Evolutionary conservation across 768 basidiomycete species (phyloP), one percentile per base, ranked within the genome.

Genomic region (Epithele typhae): DNA sequence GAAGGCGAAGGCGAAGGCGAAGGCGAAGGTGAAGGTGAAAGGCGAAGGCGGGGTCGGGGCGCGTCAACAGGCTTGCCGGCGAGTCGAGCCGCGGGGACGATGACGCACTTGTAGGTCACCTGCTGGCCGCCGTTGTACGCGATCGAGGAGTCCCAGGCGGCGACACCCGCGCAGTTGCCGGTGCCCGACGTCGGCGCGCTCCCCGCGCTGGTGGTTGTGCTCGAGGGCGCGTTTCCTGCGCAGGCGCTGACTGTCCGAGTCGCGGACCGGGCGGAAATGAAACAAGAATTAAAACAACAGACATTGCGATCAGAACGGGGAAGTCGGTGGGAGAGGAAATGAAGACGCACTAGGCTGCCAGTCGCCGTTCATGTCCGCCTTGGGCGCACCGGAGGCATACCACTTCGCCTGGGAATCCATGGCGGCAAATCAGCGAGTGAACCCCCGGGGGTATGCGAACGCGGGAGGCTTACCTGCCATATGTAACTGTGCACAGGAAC

Each of bases 281-380:
- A 14, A 30, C 14, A 30, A 30, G 27, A 30, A n/a, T n/a, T n/a
- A n/a, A n/a, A n/a, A n/a, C n/a, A n/a, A n/a, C n/a, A n/a, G n/a
- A n/a, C n/a, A n/a, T n/a, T n/a, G n/a, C n/a, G n/a, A n/a, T n/a
- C n/a, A n/a, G 27, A 14, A 30, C 27, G 8, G 27, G 27, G 14
- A 30, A 7, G 27, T 30, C 8, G 7, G 27, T 30, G 14, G 27
- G n/a, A n/a, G n/a, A n/a, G n/a, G n/a, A n/a, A n/a, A n/a, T n/a
- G n/a, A n/a, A n/a, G 21, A 66, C 77, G 51, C 61, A 85, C 83
- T 75, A 23, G 82, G 74, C 49, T 76, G 76, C 82, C 80, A 84
- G 36, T 82, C 81, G n/a, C 71, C 69, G 56, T 70, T 78, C 11
- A 75, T 64, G 52, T 72, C 72, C 41, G 57, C 67, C 25, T 68